phyloP scores from a whole-genome alignment of 495 filamentous ascomycete species.

The Hypoxylon fuscum region DNA sequence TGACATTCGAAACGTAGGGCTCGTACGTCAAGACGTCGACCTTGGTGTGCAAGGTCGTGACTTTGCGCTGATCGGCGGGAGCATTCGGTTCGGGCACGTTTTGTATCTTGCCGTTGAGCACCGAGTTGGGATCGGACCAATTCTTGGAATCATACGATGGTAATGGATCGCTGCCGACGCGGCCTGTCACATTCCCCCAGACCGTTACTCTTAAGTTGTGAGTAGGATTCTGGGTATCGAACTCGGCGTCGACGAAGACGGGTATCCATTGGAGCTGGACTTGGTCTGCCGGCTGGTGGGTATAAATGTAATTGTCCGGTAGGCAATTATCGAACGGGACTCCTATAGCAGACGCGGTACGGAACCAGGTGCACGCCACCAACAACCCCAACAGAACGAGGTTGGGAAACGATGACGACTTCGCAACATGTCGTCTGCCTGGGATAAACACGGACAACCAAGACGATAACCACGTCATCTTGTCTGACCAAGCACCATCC shows the following conservation, averaged over 20 bases:
- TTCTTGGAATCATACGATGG: slow-evolving; percentile 65
- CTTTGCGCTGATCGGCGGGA: slow-evolving; percentile 57
- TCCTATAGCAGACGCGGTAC: slow-evolving; percentile 62
- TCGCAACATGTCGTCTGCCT: slow-evolving; percentile 2
- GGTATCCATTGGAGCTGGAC: slow-evolving; percentile 82
- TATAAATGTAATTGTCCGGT: slow-evolving; percentile 62
- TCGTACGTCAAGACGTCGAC: slow-evolving; percentile 79
- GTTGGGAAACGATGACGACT: slow-evolving; percentile 6
- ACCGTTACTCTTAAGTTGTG: slow-evolving; percentile 81
- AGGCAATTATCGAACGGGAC: slow-evolving; percentile 89
- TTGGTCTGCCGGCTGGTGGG: slow-evolving; percentile 46
- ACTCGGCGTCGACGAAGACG: slow-evolving; percentile 72
- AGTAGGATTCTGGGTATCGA: slow-evolving; percentile 67
- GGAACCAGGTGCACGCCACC: slow-evolving; percentile 38
- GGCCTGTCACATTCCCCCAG: slow-evolving; percentile 89
- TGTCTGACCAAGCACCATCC: slow-evolving; percentile 18
- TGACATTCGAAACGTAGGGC: slow-evolving; percentile 61
- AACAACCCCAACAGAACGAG: slow-evolving; percentile 31
- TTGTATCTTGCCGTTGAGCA: slow-evolving; percentile 79
- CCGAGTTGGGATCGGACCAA: slow-evolving; percentile 59
- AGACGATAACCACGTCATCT: slow-evolving; percentile 24
- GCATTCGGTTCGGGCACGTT: slow-evolving; percentile 60
- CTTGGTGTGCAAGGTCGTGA: slow-evolving; percentile 73
- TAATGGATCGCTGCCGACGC: slow-evolving; percentile 50
- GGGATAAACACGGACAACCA: slow-evolving; percentile 13